A percentile compares a stretch with the other conserved stretches of the same genome.
Evolutionary conservation across 306 rosid genomes (phyloP).

Genomic region (Rosa rugosa): DNA sequence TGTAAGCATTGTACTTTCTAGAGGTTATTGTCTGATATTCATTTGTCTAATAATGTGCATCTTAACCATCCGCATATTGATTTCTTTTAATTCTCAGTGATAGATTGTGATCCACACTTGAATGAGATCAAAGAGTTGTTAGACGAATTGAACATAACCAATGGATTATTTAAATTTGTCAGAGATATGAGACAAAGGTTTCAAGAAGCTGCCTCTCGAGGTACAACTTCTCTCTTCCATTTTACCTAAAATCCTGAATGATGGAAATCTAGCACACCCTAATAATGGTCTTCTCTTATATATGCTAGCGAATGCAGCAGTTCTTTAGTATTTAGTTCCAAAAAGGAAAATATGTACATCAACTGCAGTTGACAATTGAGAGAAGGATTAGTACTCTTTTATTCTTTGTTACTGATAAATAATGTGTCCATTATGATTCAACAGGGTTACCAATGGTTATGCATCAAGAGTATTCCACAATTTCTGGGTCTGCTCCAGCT

Average conservation of each 20-base stretch:
- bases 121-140: conserved; percentile 55
- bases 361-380: neutral
- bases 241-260: conserved; percentile 10
- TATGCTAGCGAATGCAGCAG: neutral
- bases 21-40: conserved; percentile 22
- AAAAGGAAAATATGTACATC: neutral
- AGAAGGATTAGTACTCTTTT: neutral
- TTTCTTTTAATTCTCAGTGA: conserved; percentile 45
- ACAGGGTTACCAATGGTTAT: conserved; percentile 43
- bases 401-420: neutral
- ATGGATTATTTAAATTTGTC: conserved; percentile 78
- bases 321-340: neutral
- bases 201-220: conserved; percentile 62
- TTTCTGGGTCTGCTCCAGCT: conserved; percentile 72
- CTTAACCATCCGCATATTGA: conserved; percentile 6
- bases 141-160: conserved; percentile 70
- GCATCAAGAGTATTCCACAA: conserved; percentile 52
- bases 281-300: neutral
- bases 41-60: conserved; percentile 9
- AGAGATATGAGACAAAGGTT: conserved; percentile 77
- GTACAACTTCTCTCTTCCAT: conserved; percentile 34
- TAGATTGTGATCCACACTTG: conserved; percentile 70
- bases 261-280: conserved; percentile 15
- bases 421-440: conserved; percentile 17
- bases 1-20: conserved; percentile 51